Base-by-base conservation (phyloP, 2,329 filamentous ascomycete species). In the Colletotrichum liriopes region DNA sequence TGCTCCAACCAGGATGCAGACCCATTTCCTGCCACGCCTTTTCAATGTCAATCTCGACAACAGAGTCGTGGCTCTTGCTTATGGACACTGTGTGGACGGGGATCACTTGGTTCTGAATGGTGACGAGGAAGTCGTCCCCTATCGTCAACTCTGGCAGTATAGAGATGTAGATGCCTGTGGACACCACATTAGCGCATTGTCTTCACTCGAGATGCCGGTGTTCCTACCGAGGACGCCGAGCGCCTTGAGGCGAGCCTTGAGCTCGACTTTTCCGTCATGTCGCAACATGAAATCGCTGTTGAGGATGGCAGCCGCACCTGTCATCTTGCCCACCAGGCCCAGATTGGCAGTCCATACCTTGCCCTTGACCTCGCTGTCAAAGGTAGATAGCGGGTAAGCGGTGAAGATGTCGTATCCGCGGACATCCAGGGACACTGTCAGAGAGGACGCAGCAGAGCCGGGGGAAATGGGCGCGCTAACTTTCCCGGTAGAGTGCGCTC, bases 301-400 rank as follows among this genome's bases (percentile, higher is more conserved):
- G 1, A 92, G 84, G 9, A 98, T 87, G 0, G 94, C 95, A 1
- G 94, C 95, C 0, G 92, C 91, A 0, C 95, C 96, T 0, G 94
- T 94, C 93, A 98, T 97, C 81, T 98, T 98, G 2, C 89, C 93
- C 4, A 97, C 75, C 2, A 98, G 84, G 0, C 96, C 96, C 0
- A 98, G 81, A 23, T 93, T 91, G 0, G 94, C 91, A 1, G 95
- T 85, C 54, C 83, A 83, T 0, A 92, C 83, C 26, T 79, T 74
- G 47, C 84, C 78, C 55, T 78, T 78, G 1, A 77, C 77, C 56
- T 84, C 79, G n/a, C 83, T 84, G 1, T 83, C 81, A 74, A 96
- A 91, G 0, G 85, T 81, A 0, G 86, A 85, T 2, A 95, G 81
- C 0, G 93, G 92, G 74, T 92, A 93, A 0, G 93, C 93, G 0